Conservation (phyloP, 2,329 filamentous ascomycete species). For the Didymella exigua region DNA sequence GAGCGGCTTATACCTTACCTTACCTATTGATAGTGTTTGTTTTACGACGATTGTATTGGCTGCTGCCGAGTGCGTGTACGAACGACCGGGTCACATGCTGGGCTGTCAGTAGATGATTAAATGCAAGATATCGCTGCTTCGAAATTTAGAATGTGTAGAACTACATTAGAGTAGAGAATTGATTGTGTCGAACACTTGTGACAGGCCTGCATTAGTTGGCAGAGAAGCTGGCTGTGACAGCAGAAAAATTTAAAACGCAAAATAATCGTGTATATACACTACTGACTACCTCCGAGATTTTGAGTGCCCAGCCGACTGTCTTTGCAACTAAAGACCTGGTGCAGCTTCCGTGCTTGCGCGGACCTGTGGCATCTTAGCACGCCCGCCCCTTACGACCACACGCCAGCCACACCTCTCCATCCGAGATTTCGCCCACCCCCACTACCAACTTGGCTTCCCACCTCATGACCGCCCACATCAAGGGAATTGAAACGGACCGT, state of each 20-base stretch:
- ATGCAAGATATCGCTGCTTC: neutral
- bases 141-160: neutral
- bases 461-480: constrained; percentile 17
- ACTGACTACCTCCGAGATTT: no score
- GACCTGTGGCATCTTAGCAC: no score
- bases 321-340: no score
- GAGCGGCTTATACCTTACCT: constrained; percentile 15
- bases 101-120: neutral
- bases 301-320: no score
- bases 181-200: no score
- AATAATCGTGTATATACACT: no score
- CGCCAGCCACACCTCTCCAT: neutral
- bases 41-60: neutral
- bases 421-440: neutral
- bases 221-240: no score
- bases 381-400: neutral
- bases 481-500: constrained; percentile 5
- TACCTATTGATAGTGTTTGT: constrained; percentile 28
- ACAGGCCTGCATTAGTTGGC: no score
- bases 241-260: no score
- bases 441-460: constrained; percentile 3
- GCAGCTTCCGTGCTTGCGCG: no score
- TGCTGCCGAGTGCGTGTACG: neutral
- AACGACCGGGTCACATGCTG: neutral
- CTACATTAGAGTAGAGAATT: neutral